These are phyloP conservation scores for Neonectria faginata DNA, from an alignment of 2,329 filamentous ascomycete genomes.

Conservation along the genomic window DNA sequence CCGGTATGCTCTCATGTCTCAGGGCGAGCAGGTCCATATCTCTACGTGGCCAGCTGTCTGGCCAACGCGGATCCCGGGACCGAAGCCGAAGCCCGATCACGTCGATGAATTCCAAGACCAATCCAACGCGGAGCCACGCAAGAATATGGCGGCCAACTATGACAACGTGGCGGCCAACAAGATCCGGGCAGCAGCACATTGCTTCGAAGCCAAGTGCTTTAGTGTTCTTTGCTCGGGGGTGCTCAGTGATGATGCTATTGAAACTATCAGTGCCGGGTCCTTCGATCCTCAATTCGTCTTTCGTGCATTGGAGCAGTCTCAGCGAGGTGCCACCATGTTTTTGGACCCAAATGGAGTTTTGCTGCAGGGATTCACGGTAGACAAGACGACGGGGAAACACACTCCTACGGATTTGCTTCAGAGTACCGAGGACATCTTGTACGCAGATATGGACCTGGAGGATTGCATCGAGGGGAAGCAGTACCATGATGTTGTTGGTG, in stretches of 20 bases:
- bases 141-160: constrained; percentile 53
- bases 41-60: constrained; percentile 67
- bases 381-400: constrained; percentile 33
- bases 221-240: constrained; percentile 61
- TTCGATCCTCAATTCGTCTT: constrained; percentile 44
- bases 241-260: constrained; percentile 55
- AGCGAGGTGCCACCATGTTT: constrained; percentile 61
- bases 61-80: constrained; percentile 55
- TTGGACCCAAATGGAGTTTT: constrained; percentile 62
- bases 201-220: constrained; percentile 69
- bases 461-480: constrained; percentile 67
- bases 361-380: constrained; percentile 53
- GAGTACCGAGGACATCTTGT: constrained; percentile 60
- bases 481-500: constrained; percentile 67
- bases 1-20: constrained; percentile 63
- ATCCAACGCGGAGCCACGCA: not conserved
- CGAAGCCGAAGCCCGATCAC: not conserved
- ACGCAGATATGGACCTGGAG: constrained; percentile 62
- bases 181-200: constrained; percentile 65
- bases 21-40: constrained; percentile 67
- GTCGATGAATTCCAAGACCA: constrained; percentile 5
- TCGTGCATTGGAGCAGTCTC: constrained; percentile 51
- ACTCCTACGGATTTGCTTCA: constrained; percentile 54
- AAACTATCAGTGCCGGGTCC: constrained; percentile 48
- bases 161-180: constrained; percentile 66